Evolutionary conservation across 345 rosid genomes (phyloP), one percentile per base, ranked within the genome.

Genomic region (Combretum micranthum): DNA sequence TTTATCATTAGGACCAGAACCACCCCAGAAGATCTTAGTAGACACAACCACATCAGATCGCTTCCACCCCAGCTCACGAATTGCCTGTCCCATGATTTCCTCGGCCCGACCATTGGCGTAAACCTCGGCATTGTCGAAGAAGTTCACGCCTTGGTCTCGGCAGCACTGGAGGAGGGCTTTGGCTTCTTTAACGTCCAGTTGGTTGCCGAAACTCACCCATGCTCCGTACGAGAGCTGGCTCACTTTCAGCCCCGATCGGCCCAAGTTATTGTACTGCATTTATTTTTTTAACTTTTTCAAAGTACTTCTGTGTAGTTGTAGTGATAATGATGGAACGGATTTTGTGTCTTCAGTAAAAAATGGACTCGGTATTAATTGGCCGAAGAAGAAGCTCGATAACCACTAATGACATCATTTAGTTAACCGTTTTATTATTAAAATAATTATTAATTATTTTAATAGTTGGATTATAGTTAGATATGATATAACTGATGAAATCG

Each of bases 1-100:
- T 59, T 87, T 89, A 51, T 93, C 99, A 53, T 93, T 93, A 23
- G 97, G 99, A 37, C 97, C 97, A 13, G 88, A 75, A 6, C 99
- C 99, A 20, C 99, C 99, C 99, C 99, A 89, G 64, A 93, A 93
- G 84, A 89, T 82, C 97, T 93, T 93, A 43, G 97, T 93, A 44
- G 97, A 83, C 55, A 89, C 78, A 2, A 93, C 99, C 48, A 93
- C 61, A 53, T 93, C 97, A 18, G 99, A 89, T 16, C 96, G 77
- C 64, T 83, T 85, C 99, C 99, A 93, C 4, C 99, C 99, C 16
- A 93, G 78, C 67, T 88, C 96, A 20, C 99, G 87, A 72, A 93
- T 85, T 37, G 97, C 94, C 47, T 93, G 94, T 12, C 99, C 97
- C 97, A 93, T 89, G 71, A 93, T 85, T 81, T 93, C 99, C 77